Percentiles rank a stretch among this genome's conserved stretches.
Conservation (phyloP, 352 stramenopile species). For the Phytophthora pistaciae region DNA sequence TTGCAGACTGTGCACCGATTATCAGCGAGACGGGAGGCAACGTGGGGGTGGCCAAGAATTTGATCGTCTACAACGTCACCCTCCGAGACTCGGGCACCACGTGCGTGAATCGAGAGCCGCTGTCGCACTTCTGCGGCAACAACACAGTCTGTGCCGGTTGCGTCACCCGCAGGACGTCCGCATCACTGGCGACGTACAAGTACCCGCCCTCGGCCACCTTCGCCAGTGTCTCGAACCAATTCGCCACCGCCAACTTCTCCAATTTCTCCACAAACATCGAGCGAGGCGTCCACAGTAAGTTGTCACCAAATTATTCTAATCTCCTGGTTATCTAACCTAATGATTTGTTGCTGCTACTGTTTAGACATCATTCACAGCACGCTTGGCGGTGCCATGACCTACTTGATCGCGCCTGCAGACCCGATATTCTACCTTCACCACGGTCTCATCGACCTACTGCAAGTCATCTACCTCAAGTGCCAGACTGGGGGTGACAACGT, state of each 20-base stretch:
- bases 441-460: conserved; percentile 50
- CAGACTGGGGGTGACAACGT: conserved; percentile 37
- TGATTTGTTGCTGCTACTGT: not conserved
- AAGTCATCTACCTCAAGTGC: conserved; percentile 70
- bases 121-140: conserved; percentile 60
- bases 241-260: conserved; percentile 44
- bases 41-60: conserved; percentile 11
- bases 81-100: conserved; percentile 23
- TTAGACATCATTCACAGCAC: not conserved
- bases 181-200: conserved; percentile 9
- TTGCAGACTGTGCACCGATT: conserved; percentile 51
- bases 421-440: conserved; percentile 71
- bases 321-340: not conserved
- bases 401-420: conserved; percentile 40
- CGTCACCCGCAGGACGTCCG: conserved; percentile 32
- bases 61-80: conserved; percentile 25
- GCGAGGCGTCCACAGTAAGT: conserved; percentile 60
- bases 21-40: conserved; percentile 43
- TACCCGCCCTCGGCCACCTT: conserved; percentile 50
- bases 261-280: conserved; percentile 47
- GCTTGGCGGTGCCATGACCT: not conserved
- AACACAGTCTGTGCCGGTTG: conserved; percentile 48
- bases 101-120: conserved; percentile 40
- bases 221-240: conserved; percentile 46
- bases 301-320: not conserved